These are phyloP conservation scores for Myriosclerotinia duriaeana DNA, from an alignment of 2,329 filamentous ascomycete genomes.

Conservation along the genomic window DNA sequence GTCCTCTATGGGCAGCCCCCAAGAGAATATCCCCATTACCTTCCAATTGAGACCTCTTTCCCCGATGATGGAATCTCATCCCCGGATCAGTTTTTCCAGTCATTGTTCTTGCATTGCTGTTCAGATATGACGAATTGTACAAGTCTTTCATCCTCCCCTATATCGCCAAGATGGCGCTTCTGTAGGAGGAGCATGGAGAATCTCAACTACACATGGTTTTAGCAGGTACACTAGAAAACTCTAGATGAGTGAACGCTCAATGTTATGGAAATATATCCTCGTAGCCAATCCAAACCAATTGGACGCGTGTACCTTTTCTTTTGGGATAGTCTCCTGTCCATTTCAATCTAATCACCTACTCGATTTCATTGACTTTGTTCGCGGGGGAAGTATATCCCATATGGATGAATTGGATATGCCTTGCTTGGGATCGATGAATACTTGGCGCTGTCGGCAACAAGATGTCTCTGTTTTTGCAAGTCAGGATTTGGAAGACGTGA, in stretches of 20 bases:
- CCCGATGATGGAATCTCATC: neutral
- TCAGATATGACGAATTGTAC: neutral
- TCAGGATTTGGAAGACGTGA: neutral
- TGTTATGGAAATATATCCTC: neutral
- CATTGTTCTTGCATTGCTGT: neutral
- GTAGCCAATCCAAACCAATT: neutral
- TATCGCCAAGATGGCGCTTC: conserved; percentile 7
- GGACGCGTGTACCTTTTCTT: conserved; percentile 9
- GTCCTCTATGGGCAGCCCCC: neutral
- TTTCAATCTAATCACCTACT: neutral
- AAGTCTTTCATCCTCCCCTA: neutral
- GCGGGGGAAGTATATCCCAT: neutral
- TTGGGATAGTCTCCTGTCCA: neutral
- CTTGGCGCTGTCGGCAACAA: neutral
- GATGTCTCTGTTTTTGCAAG: no score
- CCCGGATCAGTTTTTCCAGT: neutral
- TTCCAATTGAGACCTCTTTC: neutral
- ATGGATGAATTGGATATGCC: conserved; percentile 10
- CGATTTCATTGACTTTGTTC: neutral
- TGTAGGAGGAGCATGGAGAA: neutral
- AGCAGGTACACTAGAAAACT: neutral
- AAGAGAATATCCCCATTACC: neutral
- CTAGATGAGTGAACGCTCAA: neutral
- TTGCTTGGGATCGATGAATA: neutral
- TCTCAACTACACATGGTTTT: neutral